These are phyloP conservation scores for Lyophyllum decastes DNA, from an alignment of 768 basidiomycete genomes.

Conservation along the genomic window DNA sequence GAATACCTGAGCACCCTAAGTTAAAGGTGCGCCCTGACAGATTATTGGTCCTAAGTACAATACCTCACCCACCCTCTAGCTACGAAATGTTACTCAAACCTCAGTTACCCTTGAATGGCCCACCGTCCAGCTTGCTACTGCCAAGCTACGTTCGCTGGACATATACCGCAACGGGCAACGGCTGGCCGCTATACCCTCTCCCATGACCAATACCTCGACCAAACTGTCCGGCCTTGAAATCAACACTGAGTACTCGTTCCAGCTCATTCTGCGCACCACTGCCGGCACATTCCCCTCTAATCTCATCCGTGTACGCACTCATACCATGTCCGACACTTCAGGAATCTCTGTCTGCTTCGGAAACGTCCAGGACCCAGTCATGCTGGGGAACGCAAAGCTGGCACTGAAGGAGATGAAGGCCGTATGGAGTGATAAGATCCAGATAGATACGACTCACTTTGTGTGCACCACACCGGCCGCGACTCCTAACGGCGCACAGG, in stretches of 20 bases:
- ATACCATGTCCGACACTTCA: conserved; percentile 93
- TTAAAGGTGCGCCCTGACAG: conserved; percentile 54
- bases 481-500: conserved; percentile 57
- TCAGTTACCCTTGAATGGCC: conserved; percentile 98
- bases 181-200: conserved; percentile 82
- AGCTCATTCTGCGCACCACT: conserved; percentile 89
- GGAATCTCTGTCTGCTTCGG: conserved; percentile 96
- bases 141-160: conserved; percentile 85
- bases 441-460: conserved; percentile 98
- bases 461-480: conserved; percentile 90
- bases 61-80: conserved; percentile 36
- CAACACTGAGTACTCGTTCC: conserved; percentile 89
- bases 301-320: conserved; percentile 79
- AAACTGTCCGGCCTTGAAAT: conserved; percentile 83
- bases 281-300: conserved; percentile 92
- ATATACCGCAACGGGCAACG: conserved; percentile 92
- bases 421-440: conserved; percentile 89
- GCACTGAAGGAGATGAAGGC: conserved; percentile 86
- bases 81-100: conserved; percentile 95
- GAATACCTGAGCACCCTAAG: conserved; percentile 69
- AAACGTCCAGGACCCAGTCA: conserved; percentile 71
- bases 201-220: conserved; percentile 82
- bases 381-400: conserved; percentile 80
- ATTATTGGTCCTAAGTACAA: neutral
- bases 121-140: conserved; percentile 76